These are phyloP conservation scores for Boletus albobrunnescens DNA, from an alignment of 1,284 basidiomycete genomes.

Conservation along the genomic window DNA sequence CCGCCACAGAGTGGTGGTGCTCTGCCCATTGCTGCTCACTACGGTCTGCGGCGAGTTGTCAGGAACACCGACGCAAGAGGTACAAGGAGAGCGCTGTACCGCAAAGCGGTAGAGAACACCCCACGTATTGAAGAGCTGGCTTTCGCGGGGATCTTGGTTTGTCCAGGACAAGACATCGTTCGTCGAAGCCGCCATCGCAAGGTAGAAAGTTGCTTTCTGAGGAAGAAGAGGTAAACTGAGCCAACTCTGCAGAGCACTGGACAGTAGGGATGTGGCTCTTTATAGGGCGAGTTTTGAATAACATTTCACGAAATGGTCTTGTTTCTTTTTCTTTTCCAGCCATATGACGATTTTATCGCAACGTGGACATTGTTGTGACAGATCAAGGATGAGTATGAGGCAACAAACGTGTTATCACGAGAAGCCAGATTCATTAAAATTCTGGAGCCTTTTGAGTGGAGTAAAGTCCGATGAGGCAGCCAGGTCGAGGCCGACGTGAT, in stretches of 20 bases:
- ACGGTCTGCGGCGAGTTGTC: conserved; percentile 49
- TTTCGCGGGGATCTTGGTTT: conserved; percentile 77
- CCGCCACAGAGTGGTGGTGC: conserved; percentile 70
- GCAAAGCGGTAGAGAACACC: conserved; percentile 79
- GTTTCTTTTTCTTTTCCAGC: conserved; percentile 41
- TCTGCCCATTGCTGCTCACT: conserved; percentile 56
- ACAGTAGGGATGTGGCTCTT: conserved; percentile 34
- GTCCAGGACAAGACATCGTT: conserved; percentile 81
- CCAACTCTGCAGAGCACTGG: conserved; percentile 24
- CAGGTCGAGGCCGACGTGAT: conserved; percentile 55
- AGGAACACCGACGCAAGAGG: conserved; percentile 17
- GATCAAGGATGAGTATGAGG: conserved; percentile 63
- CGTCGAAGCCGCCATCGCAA: conserved; percentile 47
- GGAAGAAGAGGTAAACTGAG: conserved; percentile 26
- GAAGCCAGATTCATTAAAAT: conserved; percentile 57
- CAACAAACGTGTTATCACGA: conserved; percentile 64
- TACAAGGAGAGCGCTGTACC: conserved; percentile 38
- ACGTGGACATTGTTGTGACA: conserved; percentile 65
- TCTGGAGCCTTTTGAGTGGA: conserved; percentile 62
- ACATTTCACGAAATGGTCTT: conserved; percentile 37
- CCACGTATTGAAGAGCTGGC: conserved; percentile 73
- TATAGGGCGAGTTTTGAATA: conserved; percentile 41
- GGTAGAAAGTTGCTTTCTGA: conserved; percentile 24
- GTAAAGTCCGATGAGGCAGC: conserved; percentile 53
- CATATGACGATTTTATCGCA: conserved; percentile 62